A percentile compares a stretch with the other conserved stretches of the same genome.
phyloP scores from a whole-genome alignment of 1,284 basidiomycete species.

The Leucoagaricus sp. region DNA sequence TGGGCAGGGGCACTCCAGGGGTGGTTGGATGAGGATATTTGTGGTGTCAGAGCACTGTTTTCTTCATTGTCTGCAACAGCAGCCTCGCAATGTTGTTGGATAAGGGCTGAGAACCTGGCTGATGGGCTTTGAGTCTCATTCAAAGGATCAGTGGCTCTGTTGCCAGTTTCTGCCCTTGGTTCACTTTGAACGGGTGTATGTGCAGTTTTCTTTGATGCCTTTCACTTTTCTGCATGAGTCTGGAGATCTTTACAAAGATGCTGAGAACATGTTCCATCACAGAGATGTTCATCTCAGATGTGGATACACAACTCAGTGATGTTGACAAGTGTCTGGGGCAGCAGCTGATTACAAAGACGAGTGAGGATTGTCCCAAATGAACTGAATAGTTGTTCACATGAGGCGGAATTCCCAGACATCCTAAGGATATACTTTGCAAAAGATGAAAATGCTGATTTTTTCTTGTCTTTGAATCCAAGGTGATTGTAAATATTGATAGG shows the following conservation, averaged over 20 bases:
- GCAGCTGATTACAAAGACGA: slow-evolving; percentile 19
- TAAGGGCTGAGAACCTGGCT: neutral
- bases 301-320: slow-evolving; percentile 30
- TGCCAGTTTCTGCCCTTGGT: neutral
- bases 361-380: slow-evolving; percentile 29
- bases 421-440: slow-evolving; percentile 28
- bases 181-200: neutral
- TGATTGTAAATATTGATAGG: slow-evolving; percentile 25
- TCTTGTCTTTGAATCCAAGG: slow-evolving; percentile 30
- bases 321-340: slow-evolving; percentile 4
- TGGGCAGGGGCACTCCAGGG: neutral
- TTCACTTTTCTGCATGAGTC: too few relatives aligned
- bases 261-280: neutral
- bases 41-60: neutral
- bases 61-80: neutral
- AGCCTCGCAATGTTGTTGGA: too few relatives aligned
- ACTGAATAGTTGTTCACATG: slow-evolving; percentile 37
- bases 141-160: too few relatives aligned
- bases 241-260: neutral
- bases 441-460: slow-evolving; percentile 24
- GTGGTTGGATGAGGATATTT: neutral
- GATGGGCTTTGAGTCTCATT: neutral
- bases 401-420: slow-evolving; percentile 37
- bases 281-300: neutral
- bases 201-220: too few relatives aligned